These are phyloP conservation scores for Carex parvula DNA, from an alignment of 176 grass and related monocot genomes.

Conservation along the genomic window DNA sequence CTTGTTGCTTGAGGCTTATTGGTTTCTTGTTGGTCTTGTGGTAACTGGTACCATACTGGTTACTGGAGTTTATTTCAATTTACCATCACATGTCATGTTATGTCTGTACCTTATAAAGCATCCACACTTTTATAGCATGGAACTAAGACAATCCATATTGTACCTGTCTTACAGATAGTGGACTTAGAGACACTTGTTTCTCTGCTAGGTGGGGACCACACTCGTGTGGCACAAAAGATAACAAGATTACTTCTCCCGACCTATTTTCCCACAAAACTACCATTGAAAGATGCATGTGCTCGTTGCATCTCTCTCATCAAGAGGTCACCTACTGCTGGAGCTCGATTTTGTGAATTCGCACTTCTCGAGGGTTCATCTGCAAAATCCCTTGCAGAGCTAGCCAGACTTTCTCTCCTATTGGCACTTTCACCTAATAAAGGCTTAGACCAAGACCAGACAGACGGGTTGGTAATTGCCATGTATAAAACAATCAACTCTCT, in stretches of 20 bases:
- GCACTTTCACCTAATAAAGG: constrained; percentile 55
- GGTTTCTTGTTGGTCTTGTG: neutral
- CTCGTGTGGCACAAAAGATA: constrained; percentile 83
- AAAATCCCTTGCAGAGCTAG: constrained; percentile 56
- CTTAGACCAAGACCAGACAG: constrained; percentile 55
- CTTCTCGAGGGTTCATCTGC: constrained; percentile 68
- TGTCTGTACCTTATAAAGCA: neutral
- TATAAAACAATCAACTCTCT: constrained; percentile 69
- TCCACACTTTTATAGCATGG: neutral
- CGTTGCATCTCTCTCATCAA: constrained; percentile 77
- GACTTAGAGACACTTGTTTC: constrained; percentile 56
- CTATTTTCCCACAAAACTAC: constrained; percentile 84
- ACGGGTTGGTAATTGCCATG: constrained; percentile 68
- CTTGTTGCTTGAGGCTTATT: neutral
- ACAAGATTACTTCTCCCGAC: constrained; percentile 77
- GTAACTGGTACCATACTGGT: neutral
- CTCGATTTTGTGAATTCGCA: constrained; percentile 90
- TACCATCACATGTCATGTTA: neutral
- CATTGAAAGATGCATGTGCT: constrained; percentile 57
- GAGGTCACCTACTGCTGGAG: constrained; percentile 68
- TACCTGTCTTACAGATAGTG: constrained; percentile 55
- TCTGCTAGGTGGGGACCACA: constrained; percentile 74
- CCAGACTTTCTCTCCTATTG: constrained; percentile 45
- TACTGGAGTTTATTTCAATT: neutral
- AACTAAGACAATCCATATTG: neutral